Conservation (phyloP, 129 eudicot species). For the Deinandra increscens region DNA sequence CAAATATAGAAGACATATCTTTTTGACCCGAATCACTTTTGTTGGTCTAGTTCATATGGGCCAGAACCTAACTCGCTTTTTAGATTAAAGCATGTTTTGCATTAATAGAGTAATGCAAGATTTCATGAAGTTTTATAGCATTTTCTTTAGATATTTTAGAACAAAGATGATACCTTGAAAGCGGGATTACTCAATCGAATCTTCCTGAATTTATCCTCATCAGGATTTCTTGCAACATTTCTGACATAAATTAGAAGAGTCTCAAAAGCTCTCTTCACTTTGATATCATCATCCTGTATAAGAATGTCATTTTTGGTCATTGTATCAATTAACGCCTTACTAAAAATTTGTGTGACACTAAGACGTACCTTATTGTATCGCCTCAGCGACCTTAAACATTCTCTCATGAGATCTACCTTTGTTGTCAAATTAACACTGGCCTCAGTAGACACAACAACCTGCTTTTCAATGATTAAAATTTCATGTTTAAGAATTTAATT, state of each 20-base stretch:
- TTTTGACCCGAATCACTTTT: neutral
- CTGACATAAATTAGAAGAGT: conserved; percentile 67
- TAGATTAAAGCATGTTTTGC: no score
- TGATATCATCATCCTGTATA: conserved; percentile 55
- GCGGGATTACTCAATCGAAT: conserved; percentile 74
- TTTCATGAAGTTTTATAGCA: neutral
- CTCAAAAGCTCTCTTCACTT: conserved; percentile 64
- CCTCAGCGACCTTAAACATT: conserved; percentile 75
- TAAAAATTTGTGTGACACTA: neutral
- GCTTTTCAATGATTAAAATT: conserved; percentile 15
- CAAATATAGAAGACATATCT: neutral
- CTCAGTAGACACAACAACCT: conserved; percentile 41
- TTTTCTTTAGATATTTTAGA: neutral
- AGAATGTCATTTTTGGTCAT: neutral
- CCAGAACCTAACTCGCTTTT: no score
- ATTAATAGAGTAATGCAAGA: neutral
- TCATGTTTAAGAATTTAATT: neutral
- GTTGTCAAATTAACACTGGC: conserved; percentile 35
- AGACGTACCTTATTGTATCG: conserved; percentile 55
- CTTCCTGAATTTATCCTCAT: conserved; percentile 71
- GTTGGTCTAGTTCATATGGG: no score
- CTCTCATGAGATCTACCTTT: conserved; percentile 57
- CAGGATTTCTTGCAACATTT: conserved; percentile 65
- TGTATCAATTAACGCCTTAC: neutral
- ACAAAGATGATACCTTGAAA: conserved; percentile 55